Evolutionary conservation across 306 rosid species (phyloP).

Genomic region (Calophaca sinica): DNA sequence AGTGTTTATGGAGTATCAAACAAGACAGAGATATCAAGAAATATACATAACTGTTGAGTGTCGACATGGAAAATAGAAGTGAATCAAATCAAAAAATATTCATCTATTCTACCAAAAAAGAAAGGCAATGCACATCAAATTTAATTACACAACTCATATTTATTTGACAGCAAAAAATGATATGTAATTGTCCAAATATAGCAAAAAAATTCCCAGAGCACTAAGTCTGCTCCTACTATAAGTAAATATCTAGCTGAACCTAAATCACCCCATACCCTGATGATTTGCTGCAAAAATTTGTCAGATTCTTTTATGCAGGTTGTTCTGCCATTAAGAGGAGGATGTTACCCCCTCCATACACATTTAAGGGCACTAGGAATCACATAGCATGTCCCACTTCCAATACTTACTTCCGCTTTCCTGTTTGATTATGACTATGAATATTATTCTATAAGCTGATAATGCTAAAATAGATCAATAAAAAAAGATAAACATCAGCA

Average conservation of each 20-base stretch:
- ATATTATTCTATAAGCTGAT: constrained; percentile 23
- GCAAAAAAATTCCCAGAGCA: constrained; percentile 24
- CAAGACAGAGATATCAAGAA: constrained; percentile 19
- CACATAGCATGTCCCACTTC: constrained; percentile 5
- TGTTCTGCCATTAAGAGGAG: constrained; percentile 15
- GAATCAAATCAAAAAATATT: neutral
- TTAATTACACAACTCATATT: constrained; percentile 24
- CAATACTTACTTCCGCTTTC: constrained; percentile 9
- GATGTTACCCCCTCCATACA: constrained; percentile 10
- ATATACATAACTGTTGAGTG: constrained; percentile 29
- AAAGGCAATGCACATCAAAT: constrained; percentile 1
- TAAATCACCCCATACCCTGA: constrained; percentile 16
- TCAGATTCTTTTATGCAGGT: neutral
- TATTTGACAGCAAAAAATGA: constrained; percentile 9
- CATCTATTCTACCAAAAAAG: constrained; percentile 6
- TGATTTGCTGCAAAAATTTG: constrained; percentile 11
- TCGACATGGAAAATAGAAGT: constrained; percentile 36
- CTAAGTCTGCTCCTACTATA: constrained; percentile 20
- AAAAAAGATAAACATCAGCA: constrained; percentile 7
- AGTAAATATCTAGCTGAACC: neutral
- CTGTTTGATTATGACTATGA: constrained; percentile 1
- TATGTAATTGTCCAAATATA: constrained; percentile 21
- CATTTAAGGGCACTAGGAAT: constrained; percentile 25
- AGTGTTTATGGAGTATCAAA: constrained; percentile 18
- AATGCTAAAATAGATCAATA: constrained; percentile 21